Base-by-base conservation (phyloP, 2,329 filamentous ascomycete species). In the Beauveria australis region DNA sequence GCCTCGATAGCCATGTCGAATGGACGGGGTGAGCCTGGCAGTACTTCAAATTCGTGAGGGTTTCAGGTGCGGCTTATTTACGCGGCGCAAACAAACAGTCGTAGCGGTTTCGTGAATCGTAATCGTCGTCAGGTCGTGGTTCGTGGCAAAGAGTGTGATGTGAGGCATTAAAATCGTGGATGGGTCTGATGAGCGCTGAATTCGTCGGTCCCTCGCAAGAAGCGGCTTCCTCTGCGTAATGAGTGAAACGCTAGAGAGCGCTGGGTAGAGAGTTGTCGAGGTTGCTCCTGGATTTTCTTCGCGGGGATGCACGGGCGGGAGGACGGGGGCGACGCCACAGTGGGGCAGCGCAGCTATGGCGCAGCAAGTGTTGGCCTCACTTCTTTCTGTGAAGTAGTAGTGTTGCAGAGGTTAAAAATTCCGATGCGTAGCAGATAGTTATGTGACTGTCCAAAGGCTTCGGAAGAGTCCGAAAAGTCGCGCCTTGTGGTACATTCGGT, bases 1-100 rank as follows among this genome's bases (percentile, higher is more conserved):
- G 64, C 60, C 64, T 76, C 74, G 16, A 71, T 65, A 62, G 73
- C 68, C 73, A 76, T 76, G 19, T 55, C 43, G 44, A 28, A 22
- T 22, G n/a, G 48, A 46, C 24, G 33, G 47, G 43, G 26, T 59
- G 37, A 28, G 30, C n/a, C 43, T 43, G 14, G 33, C 5, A 37
- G 22, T 48, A 2, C 18, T 28, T 47, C 19, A 14, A 43, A 18
- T 54, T 37, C 7, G 19, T 52, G 4, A 22, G 24, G 28, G 28
- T 46, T 60, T 22, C 46, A 28, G 14, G 52, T 19, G 30, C 41
- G 26, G 52, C 33, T 41, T 43, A 14, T 40, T 18, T 14, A 40
- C 59, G 28, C 18, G 24, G 44, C 18, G 52, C 26, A 28, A 41
- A 46, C 43, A 53, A 55, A 54, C 52, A 46, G 52, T 55, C 59